Conservation (phyloP, 73 alveolate species). For the Durusdinium trenchii region DNA sequence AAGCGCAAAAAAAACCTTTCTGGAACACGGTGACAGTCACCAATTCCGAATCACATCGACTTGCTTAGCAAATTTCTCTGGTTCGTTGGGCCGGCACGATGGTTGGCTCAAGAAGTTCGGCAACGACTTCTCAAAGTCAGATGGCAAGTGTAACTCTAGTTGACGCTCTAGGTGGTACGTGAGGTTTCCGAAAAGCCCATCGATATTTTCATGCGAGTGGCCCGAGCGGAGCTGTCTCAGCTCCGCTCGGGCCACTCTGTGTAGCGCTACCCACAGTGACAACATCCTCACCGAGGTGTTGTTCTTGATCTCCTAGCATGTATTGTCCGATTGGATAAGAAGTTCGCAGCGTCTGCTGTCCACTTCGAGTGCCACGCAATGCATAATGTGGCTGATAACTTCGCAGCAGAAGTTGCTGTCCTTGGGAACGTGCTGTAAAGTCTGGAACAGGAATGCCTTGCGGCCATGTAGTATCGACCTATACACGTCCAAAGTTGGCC, state of each 20-base stretch:
- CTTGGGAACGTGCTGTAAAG: neutral
- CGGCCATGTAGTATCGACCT: neutral
- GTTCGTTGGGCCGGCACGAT: neutral
- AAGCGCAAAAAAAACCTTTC: too few relatives aligned
- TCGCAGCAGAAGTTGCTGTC: neutral
- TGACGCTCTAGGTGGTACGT: neutral
- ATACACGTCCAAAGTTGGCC: neutral
- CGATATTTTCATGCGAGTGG: slow-evolving; percentile 25
- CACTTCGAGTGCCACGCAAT: neutral
- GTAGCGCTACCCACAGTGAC: neutral
- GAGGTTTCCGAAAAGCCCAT: neutral
- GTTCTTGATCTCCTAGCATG: neutral
- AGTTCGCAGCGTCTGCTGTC: neutral
- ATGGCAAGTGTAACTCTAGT: neutral
- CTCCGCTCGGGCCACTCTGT: neutral
- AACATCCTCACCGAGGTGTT: neutral
- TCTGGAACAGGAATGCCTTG: neutral
- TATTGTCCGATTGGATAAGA: neutral
- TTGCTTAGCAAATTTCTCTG: neutral
- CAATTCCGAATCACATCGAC: neutral
- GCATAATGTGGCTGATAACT: neutral
- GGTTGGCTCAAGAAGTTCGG: neutral
- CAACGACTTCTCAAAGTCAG: neutral
- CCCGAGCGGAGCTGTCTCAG: neutral
- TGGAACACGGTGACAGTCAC: too few relatives aligned